Percentiles rank a stretch among this genome's conserved stretches.
Conservation (phyloP, 768 basidiomycete genomes). For the Naematelia encephala region DNA sequence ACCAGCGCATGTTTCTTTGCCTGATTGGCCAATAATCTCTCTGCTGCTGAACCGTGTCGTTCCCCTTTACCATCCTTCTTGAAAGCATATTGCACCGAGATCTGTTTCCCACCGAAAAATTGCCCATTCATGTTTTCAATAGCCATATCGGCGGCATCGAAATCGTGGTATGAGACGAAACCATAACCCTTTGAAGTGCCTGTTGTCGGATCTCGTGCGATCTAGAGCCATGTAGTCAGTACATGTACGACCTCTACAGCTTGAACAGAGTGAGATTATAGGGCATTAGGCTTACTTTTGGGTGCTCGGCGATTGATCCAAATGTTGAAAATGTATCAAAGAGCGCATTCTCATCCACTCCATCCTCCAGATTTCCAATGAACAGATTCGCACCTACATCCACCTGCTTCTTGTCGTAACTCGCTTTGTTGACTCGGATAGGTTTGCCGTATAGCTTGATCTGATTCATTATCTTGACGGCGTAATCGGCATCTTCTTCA, state of each 20-base stretch:
- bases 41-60: conserved; percentile 93
- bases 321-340: conserved; percentile 97
- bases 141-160: conserved; percentile 93
- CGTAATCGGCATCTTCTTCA: conserved; percentile 98
- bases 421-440: conserved; percentile 98
- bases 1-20: conserved; percentile 62
- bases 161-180: conserved; percentile 95
- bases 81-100: conserved; percentile 96
- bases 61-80: conserved; percentile 99
- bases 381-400: conserved; percentile 98
- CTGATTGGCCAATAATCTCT: conserved; percentile 89
- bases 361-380: conserved; percentile 90
- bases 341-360: conserved; percentile 85
- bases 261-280: too few species aligned
- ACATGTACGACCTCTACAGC: background rate
- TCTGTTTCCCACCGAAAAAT: conserved; percentile 97
- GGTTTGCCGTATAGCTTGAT: conserved; percentile 99
- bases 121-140: conserved; percentile 96
- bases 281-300: conserved; percentile 42
- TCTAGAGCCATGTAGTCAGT: conserved; percentile 57
- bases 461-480: conserved; percentile 99
- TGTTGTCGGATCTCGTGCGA: conserved; percentile 79
- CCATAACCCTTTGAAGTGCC: conserved; percentile 95
- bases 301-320: conserved; percentile 46
- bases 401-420: conserved; percentile 95